phyloP scores from a whole-genome alignment of 1,284 basidiomycete species.

The Wolfiporia cocos region DNA sequence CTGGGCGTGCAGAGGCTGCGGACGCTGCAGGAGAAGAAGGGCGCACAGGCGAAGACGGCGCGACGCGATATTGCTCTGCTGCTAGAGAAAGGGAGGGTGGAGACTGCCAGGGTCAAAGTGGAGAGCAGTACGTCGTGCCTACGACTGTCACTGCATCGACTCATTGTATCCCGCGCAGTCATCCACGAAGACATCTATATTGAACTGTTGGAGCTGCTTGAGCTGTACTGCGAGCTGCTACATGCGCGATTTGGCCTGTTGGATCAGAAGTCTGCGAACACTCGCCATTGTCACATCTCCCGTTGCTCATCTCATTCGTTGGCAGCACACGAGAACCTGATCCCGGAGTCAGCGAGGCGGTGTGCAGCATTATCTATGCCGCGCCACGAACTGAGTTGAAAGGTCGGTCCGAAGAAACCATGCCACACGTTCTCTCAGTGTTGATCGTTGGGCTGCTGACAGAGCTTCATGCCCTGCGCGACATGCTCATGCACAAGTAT shows the following conservation, averaged over 20 bases:
- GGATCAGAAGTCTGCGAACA: constrained; percentile 65
- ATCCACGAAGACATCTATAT: constrained; percentile 84
- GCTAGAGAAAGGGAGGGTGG: constrained; percentile 73
- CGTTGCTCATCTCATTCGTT: constrained; percentile 5
- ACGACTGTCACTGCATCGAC: neutral
- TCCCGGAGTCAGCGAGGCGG: constrained; percentile 70
- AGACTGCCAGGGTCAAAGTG: constrained; percentile 80
- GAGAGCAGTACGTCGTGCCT: constrained; percentile 58
- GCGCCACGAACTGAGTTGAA: constrained; percentile 89
- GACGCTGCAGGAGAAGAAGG: constrained; percentile 90
- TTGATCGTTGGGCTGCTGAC: constrained; percentile 1
- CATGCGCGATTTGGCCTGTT: constrained; percentile 89
- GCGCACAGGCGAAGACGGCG: constrained; percentile 82
- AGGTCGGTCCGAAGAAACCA: too few species aligned
- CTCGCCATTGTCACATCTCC: neutral
- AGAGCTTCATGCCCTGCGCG: constrained; percentile 89
- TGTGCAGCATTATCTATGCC: constrained; percentile 81
- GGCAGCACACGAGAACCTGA: constrained; percentile 78
- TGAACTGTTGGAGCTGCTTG: constrained; percentile 87
- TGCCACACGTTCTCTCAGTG: neutral
- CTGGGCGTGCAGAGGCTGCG: constrained; percentile 88
- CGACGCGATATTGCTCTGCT: constrained; percentile 77
- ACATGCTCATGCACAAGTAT: constrained; percentile 92
- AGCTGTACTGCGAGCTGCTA: constrained; percentile 92
- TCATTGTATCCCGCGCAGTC: constrained; percentile 33